These are phyloP conservation scores for Ganoderma sp. DNA, from an alignment of 1,284 basidiomycete genomes.

Conservation along the genomic window DNA sequence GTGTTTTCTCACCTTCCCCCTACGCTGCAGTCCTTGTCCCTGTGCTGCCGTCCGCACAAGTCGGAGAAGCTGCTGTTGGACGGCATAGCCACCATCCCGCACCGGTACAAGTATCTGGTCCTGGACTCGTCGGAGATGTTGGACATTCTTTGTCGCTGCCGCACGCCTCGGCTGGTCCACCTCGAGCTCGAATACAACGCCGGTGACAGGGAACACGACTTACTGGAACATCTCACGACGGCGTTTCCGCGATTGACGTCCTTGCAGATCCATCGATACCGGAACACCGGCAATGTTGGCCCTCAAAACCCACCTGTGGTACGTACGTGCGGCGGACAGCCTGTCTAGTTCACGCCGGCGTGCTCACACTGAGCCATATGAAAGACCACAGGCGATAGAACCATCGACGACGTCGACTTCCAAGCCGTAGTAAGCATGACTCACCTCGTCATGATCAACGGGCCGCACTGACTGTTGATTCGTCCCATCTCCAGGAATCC, in stretches of 20 bases:
- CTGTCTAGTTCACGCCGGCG: background rate
- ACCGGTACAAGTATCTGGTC: slow-evolving; percentile 3
- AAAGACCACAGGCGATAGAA: background rate
- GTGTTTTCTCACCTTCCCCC: background rate
- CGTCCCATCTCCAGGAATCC: background rate
- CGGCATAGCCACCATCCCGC: background rate
- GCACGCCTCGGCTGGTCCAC: background rate
- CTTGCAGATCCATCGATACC: background rate
- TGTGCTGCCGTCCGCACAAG: slow-evolving; percentile 5
- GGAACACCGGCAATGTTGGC: background rate
- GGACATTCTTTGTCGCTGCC: background rate
- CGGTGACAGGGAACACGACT: background rate
- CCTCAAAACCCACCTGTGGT: background rate
- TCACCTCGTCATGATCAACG: too few species aligned
- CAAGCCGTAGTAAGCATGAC: background rate
- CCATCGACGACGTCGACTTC: slow-evolving; percentile 3
- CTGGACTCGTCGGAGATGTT: slow-evolving; percentile 5
- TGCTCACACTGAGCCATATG: background rate
- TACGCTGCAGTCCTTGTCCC: background rate
- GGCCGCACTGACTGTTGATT: background rate
- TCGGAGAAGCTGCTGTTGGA: background rate
- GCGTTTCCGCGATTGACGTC: background rate
- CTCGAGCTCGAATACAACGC: background rate
- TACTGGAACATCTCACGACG: background rate
- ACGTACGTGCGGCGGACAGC: background rate